Base-by-base conservation (phyloP, 164 flowering plant species). In the Aristolochia contorta region DNA sequence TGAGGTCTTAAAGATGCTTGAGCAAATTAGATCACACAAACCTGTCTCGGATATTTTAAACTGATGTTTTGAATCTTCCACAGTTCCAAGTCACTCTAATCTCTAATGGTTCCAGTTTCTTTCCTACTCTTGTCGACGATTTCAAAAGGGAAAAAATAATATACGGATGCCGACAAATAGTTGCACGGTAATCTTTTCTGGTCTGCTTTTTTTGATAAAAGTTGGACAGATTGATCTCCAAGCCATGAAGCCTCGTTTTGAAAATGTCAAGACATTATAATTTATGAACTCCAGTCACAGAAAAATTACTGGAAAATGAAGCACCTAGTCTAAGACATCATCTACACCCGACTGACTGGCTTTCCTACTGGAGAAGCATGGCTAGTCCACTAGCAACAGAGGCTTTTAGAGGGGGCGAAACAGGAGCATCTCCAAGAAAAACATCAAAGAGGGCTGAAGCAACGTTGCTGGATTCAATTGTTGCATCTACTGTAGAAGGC, bases 1-100 rank as follows among this genome's bases (percentile, higher is more conserved):
- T 47, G 92, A 89, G 74, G 92, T 89, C 74, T 69, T 89, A 57
- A 91, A 84, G 74, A 73, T 85, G 92, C 87, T 89, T 53, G 92
- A 91, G 79, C 74, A 74, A 58, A 72, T 78, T n/a, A 76, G 74
- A 61, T 54, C 77, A 65, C 63, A 76, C 54, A 71, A 69, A 56
- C 41, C 24, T 61, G 71, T 63, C 67, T 45, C 47, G 37, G 71
- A 64, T 51, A 61, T 59, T 27, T 60, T 71, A 50, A 63, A 46
- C 43, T 49, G 24, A 49, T 16, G 14, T 12, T 12, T 30, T 37
- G 43, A 37, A 37, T 37, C 43, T 37, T 37, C 43, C 43, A 37
- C 43, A 37, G 43, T 37, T 37, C 12, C 43, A 37, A 37, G 43
- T 37, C 43, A 37, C 10, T n/a, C n/a, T 37, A 7, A 37, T 10